A percentile compares a stretch with the other conserved stretches of the same genome.
phyloP scores from a whole-genome alignment of 2,329 filamentous ascomycete species.

The Penicillium nordicum region DNA sequence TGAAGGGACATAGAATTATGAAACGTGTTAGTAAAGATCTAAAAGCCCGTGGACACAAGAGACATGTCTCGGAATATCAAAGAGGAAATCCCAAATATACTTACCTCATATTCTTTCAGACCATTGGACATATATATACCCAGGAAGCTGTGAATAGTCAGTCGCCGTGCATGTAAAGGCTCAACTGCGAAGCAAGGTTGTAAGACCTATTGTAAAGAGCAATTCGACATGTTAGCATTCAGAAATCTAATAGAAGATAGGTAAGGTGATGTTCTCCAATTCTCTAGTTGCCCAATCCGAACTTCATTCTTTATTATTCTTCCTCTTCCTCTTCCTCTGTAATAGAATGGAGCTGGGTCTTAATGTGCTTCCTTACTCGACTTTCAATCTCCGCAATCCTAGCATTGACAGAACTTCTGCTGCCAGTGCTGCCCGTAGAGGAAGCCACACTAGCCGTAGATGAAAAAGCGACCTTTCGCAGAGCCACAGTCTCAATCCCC shows the following conservation, averaged over 20 bases:
- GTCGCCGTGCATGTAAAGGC: background rate
- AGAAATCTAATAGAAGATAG: background rate
- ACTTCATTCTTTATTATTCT: background rate
- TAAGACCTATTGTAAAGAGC: background rate
- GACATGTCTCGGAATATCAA: background rate
- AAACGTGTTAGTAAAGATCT: too few species aligned
- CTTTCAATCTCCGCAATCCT: conserved; percentile 2
- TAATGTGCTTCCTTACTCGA: background rate
- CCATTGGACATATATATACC: background rate
- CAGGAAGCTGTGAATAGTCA: background rate
- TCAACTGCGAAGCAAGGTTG: background rate
- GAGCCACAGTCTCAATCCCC: background rate
- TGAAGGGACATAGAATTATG: background rate
- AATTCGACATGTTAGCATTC: background rate
- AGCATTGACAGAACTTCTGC: background rate
- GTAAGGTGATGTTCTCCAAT: background rate
- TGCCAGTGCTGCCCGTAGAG: background rate
- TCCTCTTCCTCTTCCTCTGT: background rate
- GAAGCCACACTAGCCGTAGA: background rate
- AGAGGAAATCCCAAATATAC: background rate
- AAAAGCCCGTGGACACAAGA: background rate
- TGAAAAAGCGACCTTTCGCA: background rate
- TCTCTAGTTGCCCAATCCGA: background rate
- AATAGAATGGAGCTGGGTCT: background rate
- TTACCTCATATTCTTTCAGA: background rate